These are phyloP conservation scores for Ogataea nitratoaversa DNA, from an alignment of 805 yeast genomes.

Conservation along the genomic window DNA sequence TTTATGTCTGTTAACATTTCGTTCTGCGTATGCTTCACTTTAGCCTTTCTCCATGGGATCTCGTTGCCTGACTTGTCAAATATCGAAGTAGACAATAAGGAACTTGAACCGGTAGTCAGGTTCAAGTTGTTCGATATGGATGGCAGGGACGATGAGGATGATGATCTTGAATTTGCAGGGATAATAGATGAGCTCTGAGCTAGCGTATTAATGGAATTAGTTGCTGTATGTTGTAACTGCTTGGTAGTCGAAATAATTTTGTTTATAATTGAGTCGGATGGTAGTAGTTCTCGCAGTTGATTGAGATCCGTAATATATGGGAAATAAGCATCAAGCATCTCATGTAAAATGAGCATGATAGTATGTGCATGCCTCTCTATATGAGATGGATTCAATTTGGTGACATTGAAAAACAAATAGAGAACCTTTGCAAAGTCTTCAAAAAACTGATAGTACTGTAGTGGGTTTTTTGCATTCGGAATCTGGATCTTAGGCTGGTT, in stretches of 20 bases:
- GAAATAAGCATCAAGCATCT: conserved; percentile 71
- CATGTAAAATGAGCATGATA: conserved; percentile 64
- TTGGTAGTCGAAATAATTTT: conserved; percentile 43
- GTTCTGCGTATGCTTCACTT: conserved; percentile 70
- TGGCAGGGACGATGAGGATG: conserved; percentile 11
- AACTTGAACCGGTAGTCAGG: conserved; percentile 8
- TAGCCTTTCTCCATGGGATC: conserved; percentile 76
- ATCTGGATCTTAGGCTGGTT: conserved; percentile 5
- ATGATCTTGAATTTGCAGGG: conserved; percentile 13
- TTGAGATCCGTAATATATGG: conserved; percentile 74
- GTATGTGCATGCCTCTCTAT: conserved; percentile 69
- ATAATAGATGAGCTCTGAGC: conserved; percentile 23
- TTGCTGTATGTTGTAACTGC: conserved; percentile 30
- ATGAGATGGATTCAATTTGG: conserved; percentile 51
- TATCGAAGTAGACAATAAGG: conserved; percentile 15
- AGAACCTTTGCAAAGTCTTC: conserved; percentile 36
- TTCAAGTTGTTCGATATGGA: conserved; percentile 2
- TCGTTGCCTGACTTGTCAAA: conserved; percentile 33
- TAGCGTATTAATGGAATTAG: conserved; percentile 25
- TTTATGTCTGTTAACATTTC: conserved; percentile 82
- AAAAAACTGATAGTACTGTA: conserved; percentile 40
- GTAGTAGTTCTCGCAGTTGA: conserved; percentile 63
- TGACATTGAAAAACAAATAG: conserved; percentile 37
- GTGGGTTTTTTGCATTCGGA: conserved; percentile 34
- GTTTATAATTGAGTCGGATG: conserved; percentile 53